Evolutionary conservation across 2,329 filamentous ascomycete species (phyloP).

Genomic region (Clonostachys solani): DNA sequence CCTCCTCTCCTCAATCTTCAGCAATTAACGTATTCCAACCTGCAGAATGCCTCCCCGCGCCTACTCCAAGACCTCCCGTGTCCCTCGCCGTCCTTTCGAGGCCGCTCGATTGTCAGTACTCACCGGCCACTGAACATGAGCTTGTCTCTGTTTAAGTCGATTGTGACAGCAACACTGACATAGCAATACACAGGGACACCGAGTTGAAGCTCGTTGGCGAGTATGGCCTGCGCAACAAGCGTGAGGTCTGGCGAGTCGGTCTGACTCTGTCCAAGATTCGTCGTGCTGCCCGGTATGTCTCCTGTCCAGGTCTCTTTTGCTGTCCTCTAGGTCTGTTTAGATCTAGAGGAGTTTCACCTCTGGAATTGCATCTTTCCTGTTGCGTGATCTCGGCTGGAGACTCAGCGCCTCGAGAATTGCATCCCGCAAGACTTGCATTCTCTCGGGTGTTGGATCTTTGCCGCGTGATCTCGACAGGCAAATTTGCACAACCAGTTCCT

Average conservation of each 20-base stretch:
- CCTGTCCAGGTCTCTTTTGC: background rate
- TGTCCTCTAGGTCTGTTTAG: no score
- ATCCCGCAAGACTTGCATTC: no score
- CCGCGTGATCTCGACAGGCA: background rate
- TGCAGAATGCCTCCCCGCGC: constrained; percentile 45
- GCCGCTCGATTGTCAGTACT: constrained; percentile 98
- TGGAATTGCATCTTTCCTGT: no score
- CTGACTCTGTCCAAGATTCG: constrained; percentile 99
- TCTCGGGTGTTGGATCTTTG: background rate
- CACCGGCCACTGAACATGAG: constrained; percentile 96
- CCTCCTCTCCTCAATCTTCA: no score
- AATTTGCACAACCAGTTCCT: background rate
- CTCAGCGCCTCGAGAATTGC: no score
- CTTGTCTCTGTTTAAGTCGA: constrained; percentile 97
- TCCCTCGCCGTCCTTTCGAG: constrained; percentile 97
- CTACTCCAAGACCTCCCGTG: constrained; percentile 99
- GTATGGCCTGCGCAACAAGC: constrained; percentile 99
- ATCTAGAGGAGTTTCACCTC: no score
- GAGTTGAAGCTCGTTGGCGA: constrained; percentile 99
- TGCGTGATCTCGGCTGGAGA: no score
- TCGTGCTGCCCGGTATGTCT: constrained; percentile 94
- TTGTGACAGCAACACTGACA: constrained; percentile 70
- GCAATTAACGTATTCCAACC: background rate
- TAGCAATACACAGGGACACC: constrained; percentile 72
- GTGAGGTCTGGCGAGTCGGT: constrained; percentile 99